phyloP scores from a whole-genome alignment of 257 asterid species.

The Thymus mandschuricus region DNA sequence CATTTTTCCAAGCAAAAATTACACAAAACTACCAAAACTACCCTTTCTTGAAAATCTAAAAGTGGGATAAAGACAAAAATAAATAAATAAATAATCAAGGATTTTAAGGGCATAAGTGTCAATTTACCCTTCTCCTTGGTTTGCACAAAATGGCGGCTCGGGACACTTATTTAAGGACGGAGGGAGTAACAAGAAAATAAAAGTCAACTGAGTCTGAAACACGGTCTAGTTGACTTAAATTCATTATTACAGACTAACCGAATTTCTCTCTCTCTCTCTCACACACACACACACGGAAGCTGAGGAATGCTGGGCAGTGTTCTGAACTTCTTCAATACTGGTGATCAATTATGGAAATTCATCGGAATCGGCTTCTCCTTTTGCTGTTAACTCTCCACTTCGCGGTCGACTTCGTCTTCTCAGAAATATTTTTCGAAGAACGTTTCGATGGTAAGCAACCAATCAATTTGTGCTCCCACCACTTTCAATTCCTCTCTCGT shows the following conservation, averaged over 20 bases:
- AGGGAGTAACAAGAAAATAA: too few species aligned
- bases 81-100: too few species aligned
- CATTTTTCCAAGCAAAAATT: too few species aligned
- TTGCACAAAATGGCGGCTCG: too few species aligned
- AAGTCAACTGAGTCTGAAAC: too few species aligned
- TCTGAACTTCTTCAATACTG: neutral
- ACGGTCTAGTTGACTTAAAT: too few species aligned
- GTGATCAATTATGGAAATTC: conserved; percentile 9
- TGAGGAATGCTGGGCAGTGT: neutral
- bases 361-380: neutral
- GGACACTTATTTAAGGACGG: too few species aligned
- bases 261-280: neutral
- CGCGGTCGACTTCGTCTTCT: conserved; percentile 8
- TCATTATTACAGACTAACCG: neutral
- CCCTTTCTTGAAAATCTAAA: too few species aligned
- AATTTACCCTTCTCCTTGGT: too few species aligned
- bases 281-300: neutral
- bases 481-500: neutral
- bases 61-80: too few species aligned
- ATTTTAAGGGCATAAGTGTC: too few species aligned
- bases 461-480: neutral
- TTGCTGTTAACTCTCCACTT: conserved; percentile 9
- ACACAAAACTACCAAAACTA: too few species aligned
- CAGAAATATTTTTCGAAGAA: conserved; percentile 24
- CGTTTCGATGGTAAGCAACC: conserved; percentile 20